Conservation (phyloP, 1,284 basidiomycete genomes). For the Puccinia horiana region DNA sequence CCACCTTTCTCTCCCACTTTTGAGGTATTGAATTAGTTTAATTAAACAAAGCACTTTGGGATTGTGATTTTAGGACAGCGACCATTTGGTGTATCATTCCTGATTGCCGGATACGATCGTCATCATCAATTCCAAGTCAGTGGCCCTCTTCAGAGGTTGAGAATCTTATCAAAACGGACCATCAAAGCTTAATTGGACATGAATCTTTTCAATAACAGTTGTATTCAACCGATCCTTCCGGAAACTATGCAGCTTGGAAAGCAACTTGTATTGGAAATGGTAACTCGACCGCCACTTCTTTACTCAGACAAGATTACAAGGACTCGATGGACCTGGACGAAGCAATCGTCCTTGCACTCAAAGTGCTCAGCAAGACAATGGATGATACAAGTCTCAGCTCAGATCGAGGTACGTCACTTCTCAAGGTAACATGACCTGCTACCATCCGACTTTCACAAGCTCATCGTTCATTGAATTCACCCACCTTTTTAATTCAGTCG, state of each 20-base stretch:
- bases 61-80: conserved; percentile 71
- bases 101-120: conserved; percentile 94
- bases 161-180: neutral
- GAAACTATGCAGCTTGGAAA: conserved; percentile 99
- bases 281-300: conserved; percentile 87
- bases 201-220: conserved; percentile 61
- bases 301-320: conserved; percentile 98
- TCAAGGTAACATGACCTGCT: neutral
- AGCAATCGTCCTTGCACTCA: conserved; percentile 85
- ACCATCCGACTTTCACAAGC: neutral
- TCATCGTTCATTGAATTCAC: neutral
- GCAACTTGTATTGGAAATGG: conserved; percentile 97
- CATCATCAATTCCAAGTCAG: conserved; percentile 82
- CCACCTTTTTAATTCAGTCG: conserved; percentile 66
- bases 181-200: neutral
- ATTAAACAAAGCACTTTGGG: neutral
- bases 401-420: conserved; percentile 75
- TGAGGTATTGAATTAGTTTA: neutral
- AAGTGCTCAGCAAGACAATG: conserved; percentile 99
- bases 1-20: neutral
- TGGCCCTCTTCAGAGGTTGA: neutral
- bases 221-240: conserved; percentile 96
- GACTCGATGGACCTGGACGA: conserved; percentile 87
- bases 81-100: conserved; percentile 93
- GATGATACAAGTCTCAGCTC: conserved; percentile 93